phyloP scores from a whole-genome alignment of 768 basidiomycete genomes.

The Astraeus odoratus region DNA sequence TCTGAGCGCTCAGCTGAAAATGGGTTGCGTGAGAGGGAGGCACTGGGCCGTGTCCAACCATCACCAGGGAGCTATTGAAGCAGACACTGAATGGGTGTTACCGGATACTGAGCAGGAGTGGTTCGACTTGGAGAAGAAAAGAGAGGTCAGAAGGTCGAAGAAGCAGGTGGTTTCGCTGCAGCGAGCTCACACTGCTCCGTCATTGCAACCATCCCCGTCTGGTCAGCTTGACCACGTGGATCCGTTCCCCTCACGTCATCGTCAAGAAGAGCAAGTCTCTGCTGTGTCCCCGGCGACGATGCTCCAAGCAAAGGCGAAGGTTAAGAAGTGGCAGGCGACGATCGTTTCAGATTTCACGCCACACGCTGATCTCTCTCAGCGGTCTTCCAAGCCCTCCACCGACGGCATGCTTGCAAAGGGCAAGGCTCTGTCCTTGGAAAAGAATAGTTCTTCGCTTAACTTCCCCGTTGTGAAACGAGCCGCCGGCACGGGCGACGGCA shows the following conservation, averaged over 20 bases:
- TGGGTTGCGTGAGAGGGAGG: slow-evolving; percentile 36
- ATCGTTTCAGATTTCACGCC: slow-evolving; percentile 17
- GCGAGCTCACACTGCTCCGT: not conserved
- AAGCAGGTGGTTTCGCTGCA: slow-evolving; percentile 11
- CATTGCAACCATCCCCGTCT: slow-evolving; percentile 5
- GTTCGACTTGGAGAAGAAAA: slow-evolving; percentile 37
- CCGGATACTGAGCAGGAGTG: slow-evolving; percentile 45
- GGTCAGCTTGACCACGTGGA: slow-evolving; percentile 1
- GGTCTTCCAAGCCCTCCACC: slow-evolving; percentile 2
- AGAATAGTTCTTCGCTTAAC: slow-evolving; percentile 24
- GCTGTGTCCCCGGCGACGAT: slow-evolving; percentile 21
- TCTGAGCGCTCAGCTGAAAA: slow-evolving; percentile 32
- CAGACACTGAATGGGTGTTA: slow-evolving; percentile 27
- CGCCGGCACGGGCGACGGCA: slow-evolving; percentile 17
- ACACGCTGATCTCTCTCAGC: not conserved
- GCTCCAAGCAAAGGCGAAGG: slow-evolving; percentile 28
- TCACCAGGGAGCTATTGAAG: slow-evolving; percentile 15
- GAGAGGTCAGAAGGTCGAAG: slow-evolving; percentile 14
- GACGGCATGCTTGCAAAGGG: slow-evolving; percentile 8
- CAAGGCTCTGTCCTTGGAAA: slow-evolving; percentile 12
- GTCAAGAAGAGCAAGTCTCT: slow-evolving; percentile 1
- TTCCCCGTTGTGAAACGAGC: slow-evolving; percentile 40
- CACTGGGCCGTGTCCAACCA: slow-evolving; percentile 16
- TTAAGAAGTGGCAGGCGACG: slow-evolving; percentile 30
- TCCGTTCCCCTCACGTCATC: not conserved